Evolutionary conservation across 768 basidiomycete species (phyloP).

Genomic region (Pleurotus platypus): DNA sequence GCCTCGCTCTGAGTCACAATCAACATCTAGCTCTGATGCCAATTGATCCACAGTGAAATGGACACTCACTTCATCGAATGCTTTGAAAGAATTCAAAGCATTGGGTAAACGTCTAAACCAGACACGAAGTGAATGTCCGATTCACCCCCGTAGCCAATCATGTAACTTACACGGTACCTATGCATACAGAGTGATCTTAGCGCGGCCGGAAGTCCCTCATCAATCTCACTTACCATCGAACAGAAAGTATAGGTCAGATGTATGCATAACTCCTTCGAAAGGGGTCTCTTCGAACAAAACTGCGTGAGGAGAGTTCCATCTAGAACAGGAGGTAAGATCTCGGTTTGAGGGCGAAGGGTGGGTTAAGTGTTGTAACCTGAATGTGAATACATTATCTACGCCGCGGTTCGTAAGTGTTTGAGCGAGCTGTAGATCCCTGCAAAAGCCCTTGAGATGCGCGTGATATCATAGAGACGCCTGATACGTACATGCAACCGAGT

Average conservation of each 20-base stretch:
- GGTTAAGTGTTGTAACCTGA: constrained; percentile 19
- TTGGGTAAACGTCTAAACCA: constrained; percentile 22
- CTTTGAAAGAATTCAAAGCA: constrained; percentile 31
- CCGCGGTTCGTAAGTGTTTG: constrained; percentile 25
- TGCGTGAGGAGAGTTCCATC: constrained; percentile 42
- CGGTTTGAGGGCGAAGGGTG: neutral
- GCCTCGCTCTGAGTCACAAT: constrained; percentile 29
- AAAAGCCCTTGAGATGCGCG: neutral
- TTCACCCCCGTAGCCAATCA: neutral
- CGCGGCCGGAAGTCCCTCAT: neutral
- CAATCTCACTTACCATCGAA: constrained; percentile 31
- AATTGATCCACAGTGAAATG: neutral
- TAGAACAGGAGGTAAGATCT: constrained; percentile 5
- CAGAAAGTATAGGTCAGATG: constrained; percentile 39
- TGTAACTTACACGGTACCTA: constrained; percentile 27
- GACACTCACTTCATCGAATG: constrained; percentile 29
- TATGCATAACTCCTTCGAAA: constrained; percentile 37
- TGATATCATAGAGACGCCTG: neutral
- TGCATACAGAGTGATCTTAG: neutral
- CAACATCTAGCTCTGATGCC: neutral
- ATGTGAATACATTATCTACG: constrained; percentile 30
- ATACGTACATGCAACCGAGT: constrained; percentile 39
- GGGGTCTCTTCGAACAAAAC: constrained; percentile 31
- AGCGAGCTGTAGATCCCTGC: constrained; percentile 37
- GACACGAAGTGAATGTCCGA: neutral